Conservation (phyloP, 805 yeast species). For the Starmerella scarabaei region DNA sequence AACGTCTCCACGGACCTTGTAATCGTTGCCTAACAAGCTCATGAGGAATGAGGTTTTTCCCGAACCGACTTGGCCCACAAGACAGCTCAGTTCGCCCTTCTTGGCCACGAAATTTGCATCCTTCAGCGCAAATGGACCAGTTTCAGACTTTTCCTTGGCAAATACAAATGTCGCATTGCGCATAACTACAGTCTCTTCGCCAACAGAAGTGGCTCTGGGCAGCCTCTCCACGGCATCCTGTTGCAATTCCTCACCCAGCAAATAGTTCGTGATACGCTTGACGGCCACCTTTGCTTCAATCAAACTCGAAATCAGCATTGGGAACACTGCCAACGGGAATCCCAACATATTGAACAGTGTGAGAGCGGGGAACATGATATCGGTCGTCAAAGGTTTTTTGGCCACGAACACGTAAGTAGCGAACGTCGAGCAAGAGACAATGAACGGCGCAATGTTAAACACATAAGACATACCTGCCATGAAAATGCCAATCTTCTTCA, state of each 20-base stretch:
- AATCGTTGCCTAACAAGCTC: conserved; percentile 69
- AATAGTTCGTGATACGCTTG: conserved; percentile 53
- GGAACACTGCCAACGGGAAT: conserved; percentile 87
- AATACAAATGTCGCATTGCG: conserved; percentile 30
- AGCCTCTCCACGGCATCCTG: conserved; percentile 50
- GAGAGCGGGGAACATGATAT: conserved; percentile 61
- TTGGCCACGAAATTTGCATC: conserved; percentile 52
- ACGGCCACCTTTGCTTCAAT: conserved; percentile 64
- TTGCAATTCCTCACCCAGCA: conserved; percentile 65
- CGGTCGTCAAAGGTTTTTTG: conserved; percentile 64
- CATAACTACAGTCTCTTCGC: conserved; percentile 43
- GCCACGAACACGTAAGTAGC: conserved; percentile 57
- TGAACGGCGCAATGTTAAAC: conserved; percentile 76
- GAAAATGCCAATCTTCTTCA: conserved; percentile 60
- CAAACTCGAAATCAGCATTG: conserved; percentile 72
- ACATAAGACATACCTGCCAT: conserved; percentile 80
- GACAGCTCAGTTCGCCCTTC: conserved; percentile 72
- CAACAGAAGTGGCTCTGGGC: conserved; percentile 51
- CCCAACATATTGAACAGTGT: conserved; percentile 58
- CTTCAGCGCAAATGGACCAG: conserved; percentile 47
- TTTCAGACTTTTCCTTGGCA: conserved; percentile 45
- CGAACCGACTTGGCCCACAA: conserved; percentile 81
- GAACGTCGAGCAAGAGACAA: conserved; percentile 83
- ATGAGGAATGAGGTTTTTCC: conserved; percentile 81
- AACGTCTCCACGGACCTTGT: conserved; percentile 61